phyloP scores from a whole-genome alignment of 176 grass and related monocot species.

The Eremochloa ophiuroides region DNA sequence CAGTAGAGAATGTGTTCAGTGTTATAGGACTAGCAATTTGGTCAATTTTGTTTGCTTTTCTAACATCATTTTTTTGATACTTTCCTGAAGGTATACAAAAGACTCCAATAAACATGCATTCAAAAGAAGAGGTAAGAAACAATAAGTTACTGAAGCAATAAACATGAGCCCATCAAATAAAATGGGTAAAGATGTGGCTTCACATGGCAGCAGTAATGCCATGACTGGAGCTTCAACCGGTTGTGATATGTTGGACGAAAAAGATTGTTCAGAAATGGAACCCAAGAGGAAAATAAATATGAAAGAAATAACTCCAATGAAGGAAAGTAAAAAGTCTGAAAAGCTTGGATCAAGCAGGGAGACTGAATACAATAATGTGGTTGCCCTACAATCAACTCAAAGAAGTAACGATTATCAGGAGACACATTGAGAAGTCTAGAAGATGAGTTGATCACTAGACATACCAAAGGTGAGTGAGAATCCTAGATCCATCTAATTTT shows the following conservation, averaged over 20 bases:
- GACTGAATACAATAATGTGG: background rate
- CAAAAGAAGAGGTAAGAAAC: constrained; percentile 13
- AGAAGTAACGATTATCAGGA: constrained; percentile 9
- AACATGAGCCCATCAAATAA: constrained; percentile 7
- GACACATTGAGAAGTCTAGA: background rate
- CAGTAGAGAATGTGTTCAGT: background rate
- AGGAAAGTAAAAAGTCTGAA: background rate
- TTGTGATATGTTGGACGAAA: background rate
- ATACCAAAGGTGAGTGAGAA: constrained; percentile 18
- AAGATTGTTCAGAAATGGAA: constrained; percentile 6
- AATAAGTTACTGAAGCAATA: background rate
- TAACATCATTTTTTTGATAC: constrained; percentile 2
- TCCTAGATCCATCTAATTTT: background rate
- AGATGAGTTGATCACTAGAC: background rate
- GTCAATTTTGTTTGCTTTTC: constrained; percentile 1
- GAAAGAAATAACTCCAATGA: background rate
- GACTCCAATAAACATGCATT: constrained; percentile 22
- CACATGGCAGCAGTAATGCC: background rate
- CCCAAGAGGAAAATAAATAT: background rate
- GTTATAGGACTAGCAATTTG: background rate
- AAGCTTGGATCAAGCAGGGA: background rate
- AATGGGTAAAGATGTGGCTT: background rate
- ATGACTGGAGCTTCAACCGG: constrained; percentile 1
- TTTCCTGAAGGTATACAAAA: constrained; percentile 17
- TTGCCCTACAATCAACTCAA: background rate